These are phyloP conservation scores for Pelargonium exstipulatum DNA, from an alignment of 441 rosid genomes.

Conservation along the genomic window DNA sequence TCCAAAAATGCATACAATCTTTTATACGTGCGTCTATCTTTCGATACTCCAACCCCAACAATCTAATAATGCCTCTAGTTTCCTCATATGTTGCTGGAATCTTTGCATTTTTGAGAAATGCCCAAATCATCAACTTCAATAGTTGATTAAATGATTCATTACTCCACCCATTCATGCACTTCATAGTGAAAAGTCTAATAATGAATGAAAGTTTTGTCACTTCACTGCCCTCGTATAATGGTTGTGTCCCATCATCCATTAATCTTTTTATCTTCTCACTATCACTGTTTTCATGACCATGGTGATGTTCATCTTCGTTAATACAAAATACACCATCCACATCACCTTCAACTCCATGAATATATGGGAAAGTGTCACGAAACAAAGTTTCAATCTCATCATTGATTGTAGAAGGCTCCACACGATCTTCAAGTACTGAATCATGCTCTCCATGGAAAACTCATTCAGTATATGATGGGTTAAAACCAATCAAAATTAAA, in stretches of 20 bases:
- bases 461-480: no score
- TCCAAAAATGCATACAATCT: background rate
- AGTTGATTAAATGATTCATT: background rate
- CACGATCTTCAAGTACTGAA: no score
- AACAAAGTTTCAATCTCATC: no score
- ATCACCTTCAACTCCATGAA: no score
- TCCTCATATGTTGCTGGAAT: slow-evolving; percentile 1
- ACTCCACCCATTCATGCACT: background rate
- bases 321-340: no score
- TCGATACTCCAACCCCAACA: background rate
- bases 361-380: no score
- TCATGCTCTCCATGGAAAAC: no score
- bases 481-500: no score
- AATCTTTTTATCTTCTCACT: background rate
- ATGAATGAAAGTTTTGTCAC: background rate
- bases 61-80: background rate
- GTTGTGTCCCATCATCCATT: background rate
- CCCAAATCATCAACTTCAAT: background rate
- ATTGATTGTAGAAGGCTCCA: no score
- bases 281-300: background rate
- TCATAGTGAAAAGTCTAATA: background rate
- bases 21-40: slow-evolving; percentile 1
- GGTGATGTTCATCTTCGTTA: no score
- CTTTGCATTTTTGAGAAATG: background rate
- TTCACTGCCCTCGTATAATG: background rate